Evolutionary conservation across 306 rosid genomes (phyloP), one percentile per base, ranked within the genome.

Genomic region (Vicia villosa): DNA sequence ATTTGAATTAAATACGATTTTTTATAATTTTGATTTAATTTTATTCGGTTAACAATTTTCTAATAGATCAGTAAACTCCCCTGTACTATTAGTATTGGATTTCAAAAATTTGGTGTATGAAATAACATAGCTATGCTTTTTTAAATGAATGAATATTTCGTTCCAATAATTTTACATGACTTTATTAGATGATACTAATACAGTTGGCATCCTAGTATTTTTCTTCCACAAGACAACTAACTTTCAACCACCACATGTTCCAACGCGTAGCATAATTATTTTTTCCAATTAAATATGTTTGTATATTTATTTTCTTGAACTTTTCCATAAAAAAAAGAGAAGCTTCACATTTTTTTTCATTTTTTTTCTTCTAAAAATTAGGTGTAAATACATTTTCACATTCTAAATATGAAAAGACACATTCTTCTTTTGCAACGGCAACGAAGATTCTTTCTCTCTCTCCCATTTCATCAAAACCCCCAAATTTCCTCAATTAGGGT

Each of bases 401-500:
- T 26, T 14, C 16, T 32, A 63, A 62, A 17, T 17, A 37, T 10
- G 2, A 42, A 42, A 66, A n/a, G 21, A 62, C 49, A 67, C 28
- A 3, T 55, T 46, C 61, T 11, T 66, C 56, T 45, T 13, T 10
- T 20, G 3, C 47, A 66, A 22, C 69, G 66, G 28, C 59, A 0
- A 41, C 47, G 43, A 66, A 69, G 57, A 57, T 66, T 74, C 72
- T 52, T 40, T 73, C 46, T 24, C 36, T 5, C 47, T 40, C n/a
- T 20, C 19, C 12, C 5, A 46, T 46, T 50, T 20, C 38, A 6
- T 26, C 11, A 32, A 58, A 81, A 54, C 36, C 52, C 77, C 78
- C 63, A 50, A 77, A 5, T 77, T 77, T 12, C 30, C 0, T 63
- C 63, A 65, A 73, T 58, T 70, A 80, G 84, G 73, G 70, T 77